A percentile compares a stretch with the other conserved stretches of the same genome.
phyloP scores from a whole-genome alignment of 2,329 filamentous ascomycete genomes.

The Scedosporium boydii region DNA sequence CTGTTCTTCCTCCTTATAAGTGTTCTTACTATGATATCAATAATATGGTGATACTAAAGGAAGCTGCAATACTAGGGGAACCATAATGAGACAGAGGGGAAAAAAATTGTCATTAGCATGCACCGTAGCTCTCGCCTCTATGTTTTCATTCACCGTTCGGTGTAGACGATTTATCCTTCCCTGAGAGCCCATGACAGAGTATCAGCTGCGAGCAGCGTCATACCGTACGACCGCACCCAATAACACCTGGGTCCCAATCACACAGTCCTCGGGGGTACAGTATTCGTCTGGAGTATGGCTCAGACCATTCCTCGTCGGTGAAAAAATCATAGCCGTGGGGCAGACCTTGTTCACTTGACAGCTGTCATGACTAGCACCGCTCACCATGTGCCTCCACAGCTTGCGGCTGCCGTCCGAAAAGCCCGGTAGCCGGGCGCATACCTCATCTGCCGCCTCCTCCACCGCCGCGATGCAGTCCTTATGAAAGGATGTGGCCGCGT shows the following conservation, averaged over 20 bases:
- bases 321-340: slow-evolving; percentile 29
- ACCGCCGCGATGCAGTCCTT: slow-evolving; percentile 57
- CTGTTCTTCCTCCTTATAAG: too few relatives aligned
- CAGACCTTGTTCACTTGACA: slow-evolving; percentile 22
- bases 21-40: too few relatives aligned
- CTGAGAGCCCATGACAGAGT: too few relatives aligned
- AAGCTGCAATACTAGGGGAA: too few relatives aligned
- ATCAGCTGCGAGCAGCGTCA: slow-evolving; percentile 6
- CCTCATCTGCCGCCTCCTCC: slow-evolving; percentile 41
- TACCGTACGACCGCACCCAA: slow-evolving; percentile 16
- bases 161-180: too few relatives aligned
- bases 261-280: slow-evolving; percentile 24
- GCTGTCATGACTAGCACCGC: slow-evolving; percentile 29
- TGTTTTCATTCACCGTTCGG: too few relatives aligned
- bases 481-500: slow-evolving; percentile 53
- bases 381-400: slow-evolving; percentile 21
- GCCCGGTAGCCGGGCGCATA: slow-evolving; percentile 28
- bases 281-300: slow-evolving; percentile 27
- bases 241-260: slow-evolving; percentile 18
- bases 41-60: too few relatives aligned
- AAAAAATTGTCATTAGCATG: too few relatives aligned
- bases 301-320: slow-evolving; percentile 24
- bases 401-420: slow-evolving; percentile 14
- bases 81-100: too few relatives aligned
- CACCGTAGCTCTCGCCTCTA: too few relatives aligned